Evolutionary conservation across 2,329 filamentous ascomycete species (phyloP), one percentile per base, ranked within the genome.

Genomic region (Trichoderma semiorbis): DNA sequence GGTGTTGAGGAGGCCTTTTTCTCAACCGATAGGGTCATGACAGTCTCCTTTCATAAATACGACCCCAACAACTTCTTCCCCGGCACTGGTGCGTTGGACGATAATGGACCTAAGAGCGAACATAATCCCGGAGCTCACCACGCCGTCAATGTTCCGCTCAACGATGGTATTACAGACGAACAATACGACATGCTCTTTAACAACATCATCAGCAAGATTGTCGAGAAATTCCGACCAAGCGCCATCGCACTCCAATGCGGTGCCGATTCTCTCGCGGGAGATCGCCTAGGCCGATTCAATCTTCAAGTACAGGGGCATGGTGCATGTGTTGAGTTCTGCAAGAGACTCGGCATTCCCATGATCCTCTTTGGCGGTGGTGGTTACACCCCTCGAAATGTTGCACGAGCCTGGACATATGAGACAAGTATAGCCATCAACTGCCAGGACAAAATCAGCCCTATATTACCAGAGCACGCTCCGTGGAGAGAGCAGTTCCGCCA

Each of bases 181-280:
- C 93, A 97, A 79, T 99, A 98, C 83, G 89, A 91, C 74, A 88
- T 88, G 80, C 89, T 99, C 21, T 99, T 97, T 84, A 89, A 94
- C 78, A 89, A 86, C 43, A 89, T 98, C 74, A 91, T 98, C 71
- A 90, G 91, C 72, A 88, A 90, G 72, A 93, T 93, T 71, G 90
- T 97, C 67, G 89, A 92, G 61, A 91, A 90, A 74, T 99, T 97
- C 84, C 90, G 91, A n/a, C 96, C 96, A 0, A 90, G 90, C 66
- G 95, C 94, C 58, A 97, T 99, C 77, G 95, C 97, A 7, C 86
- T 99, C 2, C 96, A 99, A 82, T 98, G 96, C 79, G 96, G 96
- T 72, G 96, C 95, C 58, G 96, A 99, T 84, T 97, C 93, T 53
- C 88, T 99, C 0, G 95, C 95, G 50, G 95, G 96, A 74, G 96